A percentile compares a stretch with the other conserved stretches of the same genome.
These are phyloP conservation scores for cucumber (Cucumis sativus) DNA, from an alignment of 306 rosid genomes.

Conservation along the genomic window Cucumber_9930_V3 NC_026660.2:3373501-3374000, in stretches of 20 bases:
- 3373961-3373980: conserved; percentile 66
- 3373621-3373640: conserved; percentile 66
- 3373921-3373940: conserved; percentile 76
- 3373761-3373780: conserved; percentile 74
- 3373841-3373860: background rate
- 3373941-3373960: conserved; percentile 61
- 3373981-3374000: conserved; percentile 56
- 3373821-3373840: conserved; percentile 14
- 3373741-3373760: conserved; percentile 77
- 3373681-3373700: conserved; percentile 4
- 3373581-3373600: conserved; percentile 4
- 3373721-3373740: background rate
- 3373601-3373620: conserved; percentile 60
- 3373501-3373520: background rate
- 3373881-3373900: conserved; percentile 6
- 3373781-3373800: conserved; percentile 75
- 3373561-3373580: background rate
- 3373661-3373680: conserved; percentile 15
- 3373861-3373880: background rate
- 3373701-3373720: background rate
- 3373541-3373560: background rate
- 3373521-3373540: background rate
- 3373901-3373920: conserved; percentile 94
- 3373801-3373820: conserved; percentile 90
- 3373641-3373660: conserved; percentile 66